These are phyloP conservation scores for Rhododendron simsii DNA, from an alignment of 148 eudicot genomes.

Conservation along the genomic window DNA sequence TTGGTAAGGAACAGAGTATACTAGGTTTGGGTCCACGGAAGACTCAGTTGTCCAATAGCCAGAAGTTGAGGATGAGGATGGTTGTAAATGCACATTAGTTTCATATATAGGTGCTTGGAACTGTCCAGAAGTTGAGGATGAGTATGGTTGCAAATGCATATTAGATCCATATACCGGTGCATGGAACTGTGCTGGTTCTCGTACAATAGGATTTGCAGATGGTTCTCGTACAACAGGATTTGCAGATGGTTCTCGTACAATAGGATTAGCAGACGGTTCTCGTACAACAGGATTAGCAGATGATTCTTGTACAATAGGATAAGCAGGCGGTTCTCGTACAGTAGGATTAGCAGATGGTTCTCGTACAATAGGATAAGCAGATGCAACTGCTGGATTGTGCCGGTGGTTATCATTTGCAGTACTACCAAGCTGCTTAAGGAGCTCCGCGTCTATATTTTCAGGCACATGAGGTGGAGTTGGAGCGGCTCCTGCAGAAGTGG, in stretches of 20 bases:
- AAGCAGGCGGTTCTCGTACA: not conserved
- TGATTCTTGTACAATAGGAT: not conserved
- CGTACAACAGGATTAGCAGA: not conserved
- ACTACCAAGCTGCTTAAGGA: not conserved
- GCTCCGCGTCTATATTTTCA: not conserved
- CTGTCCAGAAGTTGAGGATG: not conserved
- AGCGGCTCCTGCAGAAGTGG: not conserved
- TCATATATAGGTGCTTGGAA: not conserved
- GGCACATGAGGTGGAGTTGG: not conserved
- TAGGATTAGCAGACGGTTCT: not conserved
- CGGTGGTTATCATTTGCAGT: not conserved
- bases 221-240: not conserved
- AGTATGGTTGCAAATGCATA: not conserved
- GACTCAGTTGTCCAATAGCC: constrained; percentile 7
- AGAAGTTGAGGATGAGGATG: not conserved
- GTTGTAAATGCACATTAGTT: not conserved
- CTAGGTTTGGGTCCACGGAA: not conserved
- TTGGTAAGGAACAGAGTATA: not conserved
- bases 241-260: not conserved
- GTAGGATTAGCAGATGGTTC: not conserved
- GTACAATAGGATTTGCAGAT: not conserved
- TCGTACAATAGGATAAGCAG: not conserved
- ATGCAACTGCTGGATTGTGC: not conserved
- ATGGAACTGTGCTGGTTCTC: not conserved
- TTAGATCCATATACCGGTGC: not conserved